Evolutionary conservation across 2,329 filamentous ascomycete genomes (phyloP).

Genomic region (Penicillium sp.): DNA sequence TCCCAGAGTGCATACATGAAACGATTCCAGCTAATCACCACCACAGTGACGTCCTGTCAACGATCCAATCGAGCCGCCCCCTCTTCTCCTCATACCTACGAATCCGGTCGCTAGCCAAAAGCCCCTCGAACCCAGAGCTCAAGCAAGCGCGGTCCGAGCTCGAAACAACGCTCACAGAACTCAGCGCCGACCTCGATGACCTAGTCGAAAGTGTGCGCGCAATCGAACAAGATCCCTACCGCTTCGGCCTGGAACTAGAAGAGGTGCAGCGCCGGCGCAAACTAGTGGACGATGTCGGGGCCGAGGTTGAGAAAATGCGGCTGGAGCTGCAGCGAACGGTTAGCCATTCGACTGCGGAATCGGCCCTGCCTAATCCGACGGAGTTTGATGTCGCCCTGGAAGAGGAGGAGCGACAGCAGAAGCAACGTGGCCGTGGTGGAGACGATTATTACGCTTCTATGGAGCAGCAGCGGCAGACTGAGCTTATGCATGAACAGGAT

Average conservation of each 20-base stretch:
- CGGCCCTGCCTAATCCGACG: slow-evolving; percentile 62
- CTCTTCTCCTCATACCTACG: slow-evolving; percentile 94
- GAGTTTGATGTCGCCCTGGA: slow-evolving; percentile 55
- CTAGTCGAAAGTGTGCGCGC: slow-evolving; percentile 84
- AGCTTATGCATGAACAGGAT: slow-evolving; percentile 95
- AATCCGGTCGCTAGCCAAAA: slow-evolving; percentile 82
- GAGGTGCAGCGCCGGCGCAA: slow-evolving; percentile 81
- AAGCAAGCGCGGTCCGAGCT: slow-evolving; percentile 73
- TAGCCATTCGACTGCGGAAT: slow-evolving; percentile 42
- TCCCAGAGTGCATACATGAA: no score
- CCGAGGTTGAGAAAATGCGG: slow-evolving; percentile 87
- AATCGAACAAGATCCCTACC: slow-evolving; percentile 83
- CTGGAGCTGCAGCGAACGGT: slow-evolving; percentile 72
- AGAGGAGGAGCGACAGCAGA: slow-evolving; percentile 39
- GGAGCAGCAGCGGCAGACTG: slow-evolving; percentile 86
- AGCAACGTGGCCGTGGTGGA: slow-evolving; percentile 35
- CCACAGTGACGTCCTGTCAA: slow-evolving; percentile 82
- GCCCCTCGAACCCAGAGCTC: slow-evolving; percentile 71
- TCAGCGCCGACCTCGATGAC: slow-evolving; percentile 85
- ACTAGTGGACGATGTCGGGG: slow-evolving; percentile 85
- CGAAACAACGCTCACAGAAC: slow-evolving; percentile 72
- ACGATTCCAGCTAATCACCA: not conserved
- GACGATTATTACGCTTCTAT: slow-evolving; percentile 76
- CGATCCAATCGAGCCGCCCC: slow-evolving; percentile 78
- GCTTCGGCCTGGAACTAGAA: slow-evolving; percentile 80